A percentile compares a stretch with the other conserved stretches of the same genome.
Conservation (phyloP, 768 basidiomycete species). For the Tylopilus rubrobrunneus region DNA sequence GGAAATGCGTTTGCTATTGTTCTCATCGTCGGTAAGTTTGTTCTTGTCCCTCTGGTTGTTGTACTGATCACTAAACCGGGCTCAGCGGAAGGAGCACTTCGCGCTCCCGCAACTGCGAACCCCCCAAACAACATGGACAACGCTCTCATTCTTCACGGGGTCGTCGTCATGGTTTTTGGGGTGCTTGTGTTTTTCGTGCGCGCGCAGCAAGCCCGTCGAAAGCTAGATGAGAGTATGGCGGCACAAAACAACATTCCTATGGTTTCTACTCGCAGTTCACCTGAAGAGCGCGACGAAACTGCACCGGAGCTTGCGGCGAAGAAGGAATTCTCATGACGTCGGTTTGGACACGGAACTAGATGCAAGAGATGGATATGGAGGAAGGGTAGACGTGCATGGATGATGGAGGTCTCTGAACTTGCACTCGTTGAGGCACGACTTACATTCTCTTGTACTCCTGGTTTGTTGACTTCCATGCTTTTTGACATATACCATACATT, state of each 20-base stretch:
- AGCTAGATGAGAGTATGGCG: conserved; percentile 54
- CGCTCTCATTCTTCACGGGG: conserved; percentile 65
- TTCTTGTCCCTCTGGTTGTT: background rate
- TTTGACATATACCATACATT: no score
- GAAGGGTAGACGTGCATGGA: background rate
- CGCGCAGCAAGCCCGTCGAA: conserved; percentile 61
- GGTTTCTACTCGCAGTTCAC: conserved; percentile 23
- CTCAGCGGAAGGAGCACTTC: conserved; percentile 64
- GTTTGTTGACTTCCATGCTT: background rate
- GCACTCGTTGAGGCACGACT: background rate
- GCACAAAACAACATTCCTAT: background rate
- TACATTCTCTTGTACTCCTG: background rate
- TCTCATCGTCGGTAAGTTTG: conserved; percentile 59
- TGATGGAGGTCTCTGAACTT: background rate
- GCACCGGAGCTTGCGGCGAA: background rate
- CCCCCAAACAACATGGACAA: conserved; percentile 74
- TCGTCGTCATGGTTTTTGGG: conserved; percentile 39
- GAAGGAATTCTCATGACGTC: conserved; percentile 2
- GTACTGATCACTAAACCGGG: background rate
- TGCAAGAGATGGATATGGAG: background rate
- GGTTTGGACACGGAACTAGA: background rate
- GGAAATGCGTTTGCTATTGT: conserved; percentile 62
- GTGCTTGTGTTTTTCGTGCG: conserved; percentile 46
- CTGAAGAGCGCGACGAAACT: background rate
- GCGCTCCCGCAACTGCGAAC: conserved; percentile 52